Evolutionary conservation across 2,329 filamentous ascomycete genomes (phyloP).

Genomic region (Xylaria sp.): DNA sequence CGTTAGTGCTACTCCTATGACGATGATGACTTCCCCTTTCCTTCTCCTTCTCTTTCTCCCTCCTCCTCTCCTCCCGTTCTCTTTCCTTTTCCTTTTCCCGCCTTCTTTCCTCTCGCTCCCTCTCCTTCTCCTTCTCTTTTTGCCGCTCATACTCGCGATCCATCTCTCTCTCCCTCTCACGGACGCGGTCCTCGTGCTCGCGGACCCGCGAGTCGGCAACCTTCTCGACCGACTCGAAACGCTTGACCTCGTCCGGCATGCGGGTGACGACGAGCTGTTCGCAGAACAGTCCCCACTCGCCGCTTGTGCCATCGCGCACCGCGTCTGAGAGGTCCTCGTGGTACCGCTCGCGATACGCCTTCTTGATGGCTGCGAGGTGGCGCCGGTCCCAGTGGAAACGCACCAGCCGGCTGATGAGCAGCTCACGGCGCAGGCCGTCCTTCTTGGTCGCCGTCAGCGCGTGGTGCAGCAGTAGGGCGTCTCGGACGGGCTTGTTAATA

Average conservation of each 20-base stretch:
- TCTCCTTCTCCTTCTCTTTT: constrained; percentile 35
- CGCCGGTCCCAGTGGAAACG: constrained; percentile 90
- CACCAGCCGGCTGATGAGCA: constrained; percentile 88
- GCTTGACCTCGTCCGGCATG: constrained; percentile 68
- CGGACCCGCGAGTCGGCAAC: constrained; percentile 35
- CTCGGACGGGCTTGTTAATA: constrained; percentile 93
- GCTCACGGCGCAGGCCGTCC: constrained; percentile 79
- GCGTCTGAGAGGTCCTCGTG: constrained; percentile 77
- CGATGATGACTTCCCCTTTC: constrained; percentile 36
- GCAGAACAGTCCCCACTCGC: constrained; percentile 82
- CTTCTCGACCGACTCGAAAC: constrained; percentile 53
- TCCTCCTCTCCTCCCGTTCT: constrained; percentile 32
- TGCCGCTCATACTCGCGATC: constrained; percentile 36
- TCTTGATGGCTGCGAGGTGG: constrained; percentile 83
- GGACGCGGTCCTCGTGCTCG: constrained; percentile 30
- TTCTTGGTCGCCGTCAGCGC: constrained; percentile 79
- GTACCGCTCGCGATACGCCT: constrained; percentile 83
- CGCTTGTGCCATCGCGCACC: constrained; percentile 78
- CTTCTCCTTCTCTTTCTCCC: constrained; percentile 28
- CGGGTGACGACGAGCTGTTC: constrained; percentile 72
- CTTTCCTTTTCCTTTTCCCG: constrained; percentile 34
- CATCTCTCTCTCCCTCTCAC: constrained; percentile 40
- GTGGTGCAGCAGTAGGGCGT: constrained; percentile 90
- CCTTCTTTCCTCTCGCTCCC: constrained; percentile 30
- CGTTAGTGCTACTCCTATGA: constrained; percentile 33